Evolutionary conservation across 331 rosid genomes (phyloP).

Genomic region (Spiraea crenata): DNA sequence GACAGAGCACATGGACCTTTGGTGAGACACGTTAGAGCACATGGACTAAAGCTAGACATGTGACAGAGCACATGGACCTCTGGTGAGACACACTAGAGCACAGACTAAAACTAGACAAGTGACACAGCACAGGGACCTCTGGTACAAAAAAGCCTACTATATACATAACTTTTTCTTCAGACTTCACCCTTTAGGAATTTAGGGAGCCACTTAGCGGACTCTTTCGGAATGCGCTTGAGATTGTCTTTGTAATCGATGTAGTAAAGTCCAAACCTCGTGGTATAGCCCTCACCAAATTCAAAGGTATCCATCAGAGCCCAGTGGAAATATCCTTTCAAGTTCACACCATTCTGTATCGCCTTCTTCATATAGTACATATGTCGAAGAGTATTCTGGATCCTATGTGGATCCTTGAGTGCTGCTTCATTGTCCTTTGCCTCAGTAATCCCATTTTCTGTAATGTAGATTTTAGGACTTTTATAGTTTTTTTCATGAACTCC

Average conservation of each 20-base stretch:
- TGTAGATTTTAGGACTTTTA: slow-evolving; percentile 11
- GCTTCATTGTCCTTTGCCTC: neutral
- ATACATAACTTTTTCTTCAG: no score
- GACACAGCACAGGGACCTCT: no score
- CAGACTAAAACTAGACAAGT: no score
- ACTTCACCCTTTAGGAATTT: neutral
- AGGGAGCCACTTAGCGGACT: slow-evolving; percentile 20
- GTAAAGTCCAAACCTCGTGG: slow-evolving; percentile 3
- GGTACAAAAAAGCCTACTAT: no score
- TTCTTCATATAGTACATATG: neutral
- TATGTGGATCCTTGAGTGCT: neutral
- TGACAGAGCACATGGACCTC: no score
- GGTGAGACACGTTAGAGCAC: no score
- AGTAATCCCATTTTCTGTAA: slow-evolving; percentile 14
- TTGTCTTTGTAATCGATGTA: slow-evolving; percentile 17
- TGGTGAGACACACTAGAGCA: no score
- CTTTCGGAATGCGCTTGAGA: slow-evolving; percentile 12
- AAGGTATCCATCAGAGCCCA: slow-evolving; percentile 17
- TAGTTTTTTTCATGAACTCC: slow-evolving; percentile 12
- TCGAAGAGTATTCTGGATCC: neutral
- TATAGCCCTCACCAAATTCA: slow-evolving; percentile 1
- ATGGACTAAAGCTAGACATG: no score
- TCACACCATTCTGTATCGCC: slow-evolving; percentile 2
- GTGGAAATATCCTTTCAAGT: neutral
- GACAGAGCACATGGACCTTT: no score